Percentiles rank a stretch among this genome's conserved stretches.
Evolutionary conservation across 352 stramenopile genomes (phyloP).

Genomic region (Globisporangium abappressorium): DNA sequence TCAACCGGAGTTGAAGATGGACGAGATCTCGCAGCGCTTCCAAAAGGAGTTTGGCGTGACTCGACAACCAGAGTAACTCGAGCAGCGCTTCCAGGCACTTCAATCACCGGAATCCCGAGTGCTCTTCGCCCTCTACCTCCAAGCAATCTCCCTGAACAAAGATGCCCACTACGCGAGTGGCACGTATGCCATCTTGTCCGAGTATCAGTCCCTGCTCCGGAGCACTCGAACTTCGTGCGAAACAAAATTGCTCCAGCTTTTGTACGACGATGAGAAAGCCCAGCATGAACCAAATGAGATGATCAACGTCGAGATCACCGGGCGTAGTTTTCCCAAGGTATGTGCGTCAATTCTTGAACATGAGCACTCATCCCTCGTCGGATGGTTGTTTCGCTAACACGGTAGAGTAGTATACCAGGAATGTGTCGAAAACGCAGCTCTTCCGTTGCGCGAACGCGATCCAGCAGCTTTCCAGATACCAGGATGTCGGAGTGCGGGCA

Average conservation of each 20-base stretch:
- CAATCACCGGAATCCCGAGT: slow-evolving; percentile 32
- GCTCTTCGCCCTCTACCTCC: slow-evolving; percentile 56
- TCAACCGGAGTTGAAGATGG: slow-evolving; percentile 34
- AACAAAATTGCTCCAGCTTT: slow-evolving; percentile 56
- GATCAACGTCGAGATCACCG: slow-evolving; percentile 50
- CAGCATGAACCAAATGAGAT: slow-evolving; percentile 40
- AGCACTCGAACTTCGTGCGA: slow-evolving; percentile 54
- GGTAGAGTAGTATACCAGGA: slow-evolving; percentile 35
- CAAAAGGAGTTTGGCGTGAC: slow-evolving; percentile 38
- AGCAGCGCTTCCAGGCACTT: slow-evolving; percentile 36
- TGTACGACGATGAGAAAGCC: slow-evolving; percentile 64
- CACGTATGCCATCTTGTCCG: slow-evolving; percentile 34
- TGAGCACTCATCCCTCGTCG: not conserved
- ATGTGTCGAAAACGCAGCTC: slow-evolving; percentile 52
- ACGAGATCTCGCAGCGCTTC: slow-evolving; percentile 40
- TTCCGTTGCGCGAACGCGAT: slow-evolving; percentile 43
- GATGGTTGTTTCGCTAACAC: not conserved
- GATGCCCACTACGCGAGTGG: slow-evolving; percentile 28
- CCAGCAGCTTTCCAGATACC: slow-evolving; percentile 46
- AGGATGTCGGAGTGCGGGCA: slow-evolving; percentile 22
- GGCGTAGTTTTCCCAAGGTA: slow-evolving; percentile 61
- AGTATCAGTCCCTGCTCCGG: slow-evolving; percentile 48
- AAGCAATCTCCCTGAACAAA: slow-evolving; percentile 33
- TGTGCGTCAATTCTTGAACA: not conserved
- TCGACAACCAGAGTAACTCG: slow-evolving; percentile 34